Percentiles rank a stretch among this genome's conserved stretches.
phyloP scores from a whole-genome alignment of 73 alveolate species.

The Tetrahymena thermophila region DNA sequence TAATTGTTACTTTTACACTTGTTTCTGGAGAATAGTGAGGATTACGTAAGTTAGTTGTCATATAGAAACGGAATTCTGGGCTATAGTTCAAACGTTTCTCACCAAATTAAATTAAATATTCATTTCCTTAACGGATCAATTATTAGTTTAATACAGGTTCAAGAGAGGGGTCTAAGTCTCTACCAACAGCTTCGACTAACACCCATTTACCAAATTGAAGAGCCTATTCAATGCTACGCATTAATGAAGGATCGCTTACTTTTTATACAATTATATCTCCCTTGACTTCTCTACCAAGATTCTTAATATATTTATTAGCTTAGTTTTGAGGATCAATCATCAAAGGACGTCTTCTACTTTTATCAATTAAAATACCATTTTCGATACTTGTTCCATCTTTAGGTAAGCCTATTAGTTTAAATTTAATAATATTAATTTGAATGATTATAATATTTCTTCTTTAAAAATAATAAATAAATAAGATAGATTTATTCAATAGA shows the following conservation, averaged over 20 bases:
- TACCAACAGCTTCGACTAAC: conserved; percentile 80
- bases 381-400: conserved; percentile 94
- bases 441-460: too few species aligned
- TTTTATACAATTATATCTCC: conserved; percentile 44
- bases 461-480: too few species aligned
- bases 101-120: conserved; percentile 77
- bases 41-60: conserved; percentile 95
- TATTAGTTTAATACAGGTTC: conserved; percentile 85
- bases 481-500: too few species aligned
- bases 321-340: conserved; percentile 99
- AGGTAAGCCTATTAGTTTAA: conserved; percentile 70
- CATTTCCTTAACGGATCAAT: conserved; percentile 64
- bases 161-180: conserved; percentile 79
- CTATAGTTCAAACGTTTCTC: conserved; percentile 78
- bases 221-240: conserved; percentile 58
- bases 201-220: conserved; percentile 91
- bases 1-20: conserved; percentile 93
- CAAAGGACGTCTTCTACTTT: conserved; percentile 98
- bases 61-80: conserved; percentile 90
- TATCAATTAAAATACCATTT: conserved; percentile 93
- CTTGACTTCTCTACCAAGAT: conserved; percentile 96
- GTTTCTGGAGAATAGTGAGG: conserved; percentile 99
- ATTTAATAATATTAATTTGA: not conserved
- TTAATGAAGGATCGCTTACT: conserved; percentile 46
- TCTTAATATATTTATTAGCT: conserved; percentile 98